These are phyloP conservation scores for Solanum bulbocastanum DNA, from an alignment of 257 asterid genomes.

Conservation along the genomic window DNA sequence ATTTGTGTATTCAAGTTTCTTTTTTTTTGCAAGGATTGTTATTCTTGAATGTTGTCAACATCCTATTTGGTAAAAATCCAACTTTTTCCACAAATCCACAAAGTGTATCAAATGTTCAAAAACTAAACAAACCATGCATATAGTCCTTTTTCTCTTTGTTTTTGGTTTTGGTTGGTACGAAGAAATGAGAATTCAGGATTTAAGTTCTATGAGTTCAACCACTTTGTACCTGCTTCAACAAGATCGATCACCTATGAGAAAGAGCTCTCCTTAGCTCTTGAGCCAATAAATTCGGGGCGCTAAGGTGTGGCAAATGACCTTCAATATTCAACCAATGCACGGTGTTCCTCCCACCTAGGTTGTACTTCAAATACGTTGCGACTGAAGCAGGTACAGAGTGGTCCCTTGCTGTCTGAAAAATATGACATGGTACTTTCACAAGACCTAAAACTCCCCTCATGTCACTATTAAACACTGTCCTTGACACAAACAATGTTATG, in stretches of 20 bases:
- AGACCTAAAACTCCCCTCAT: conserved; percentile 65
- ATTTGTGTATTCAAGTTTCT: not conserved
- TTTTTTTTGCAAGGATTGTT: not conserved
- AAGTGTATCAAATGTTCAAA: not conserved
- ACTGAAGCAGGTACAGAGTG: conserved; percentile 79
- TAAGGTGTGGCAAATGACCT: conserved; percentile 88
- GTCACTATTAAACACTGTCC: conserved; percentile 67
- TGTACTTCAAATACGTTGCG: conserved; percentile 54
- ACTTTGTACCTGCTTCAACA: not conserved
- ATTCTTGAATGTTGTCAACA: not conserved
- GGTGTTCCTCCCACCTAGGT: conserved; percentile 75
- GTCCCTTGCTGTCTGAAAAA: conserved; percentile 79
- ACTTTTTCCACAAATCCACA: not conserved
- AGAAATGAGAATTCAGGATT: not conserved
- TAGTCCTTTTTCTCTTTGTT: not conserved
- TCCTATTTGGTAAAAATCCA: not conserved
- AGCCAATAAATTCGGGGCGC: conserved; percentile 76
- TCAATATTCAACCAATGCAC: conserved; percentile 55
- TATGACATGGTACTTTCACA: conserved; percentile 69
- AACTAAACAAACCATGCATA: not conserved
- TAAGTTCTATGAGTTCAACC: not conserved
- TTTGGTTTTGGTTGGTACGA: not conserved
- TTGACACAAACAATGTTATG: conserved; percentile 65
- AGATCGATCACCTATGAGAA: conserved; percentile 10
- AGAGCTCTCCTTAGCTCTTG: conserved; percentile 70